A percentile compares a stretch with the other conserved stretches of the same genome.
phyloP scores from a whole-genome alignment of 2,329 filamentous ascomycete species.

The Onygena corvina region DNA sequence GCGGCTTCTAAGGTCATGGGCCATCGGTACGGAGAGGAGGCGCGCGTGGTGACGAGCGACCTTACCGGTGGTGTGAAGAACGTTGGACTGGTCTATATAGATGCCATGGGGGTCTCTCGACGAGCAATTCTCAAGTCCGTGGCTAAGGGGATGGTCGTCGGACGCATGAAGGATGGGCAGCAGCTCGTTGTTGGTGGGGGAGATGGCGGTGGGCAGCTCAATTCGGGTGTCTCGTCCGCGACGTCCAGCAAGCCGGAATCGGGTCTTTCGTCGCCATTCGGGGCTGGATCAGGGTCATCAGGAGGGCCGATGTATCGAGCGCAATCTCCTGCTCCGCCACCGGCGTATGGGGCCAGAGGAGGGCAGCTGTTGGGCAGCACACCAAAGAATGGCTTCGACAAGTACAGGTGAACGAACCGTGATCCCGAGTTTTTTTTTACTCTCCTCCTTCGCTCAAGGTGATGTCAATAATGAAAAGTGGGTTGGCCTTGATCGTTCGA shows the following conservation, averaged over 20 bases:
- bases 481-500: not conserved
- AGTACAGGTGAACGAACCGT: constrained; percentile 15
- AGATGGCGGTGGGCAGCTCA: constrained; percentile 31
- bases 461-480: constrained; percentile 3
- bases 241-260: not conserved
- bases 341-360: constrained; percentile 29
- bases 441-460: not conserved
- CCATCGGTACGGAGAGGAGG: constrained; percentile 82
- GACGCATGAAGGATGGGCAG: constrained; percentile 38
- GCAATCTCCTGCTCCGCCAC: constrained; percentile 29
- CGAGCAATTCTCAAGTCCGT: constrained; percentile 86
- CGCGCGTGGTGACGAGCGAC: constrained; percentile 61
- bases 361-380: constrained; percentile 26
- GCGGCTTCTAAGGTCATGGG: constrained; percentile 77
- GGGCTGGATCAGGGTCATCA: constrained; percentile 4
- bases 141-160: constrained; percentile 74
- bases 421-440: not conserved
- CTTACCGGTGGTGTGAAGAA: constrained; percentile 86
- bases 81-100: constrained; percentile 92
- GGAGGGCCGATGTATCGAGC: constrained; percentile 14
- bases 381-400: constrained; percentile 25
- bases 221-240: not conserved
- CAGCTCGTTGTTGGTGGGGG: constrained; percentile 38
- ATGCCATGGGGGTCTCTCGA: constrained; percentile 82
- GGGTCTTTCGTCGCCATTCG: not conserved